Conservation (phyloP, 306 rosid genomes). For the Hippophae gyantsensis region DNA sequence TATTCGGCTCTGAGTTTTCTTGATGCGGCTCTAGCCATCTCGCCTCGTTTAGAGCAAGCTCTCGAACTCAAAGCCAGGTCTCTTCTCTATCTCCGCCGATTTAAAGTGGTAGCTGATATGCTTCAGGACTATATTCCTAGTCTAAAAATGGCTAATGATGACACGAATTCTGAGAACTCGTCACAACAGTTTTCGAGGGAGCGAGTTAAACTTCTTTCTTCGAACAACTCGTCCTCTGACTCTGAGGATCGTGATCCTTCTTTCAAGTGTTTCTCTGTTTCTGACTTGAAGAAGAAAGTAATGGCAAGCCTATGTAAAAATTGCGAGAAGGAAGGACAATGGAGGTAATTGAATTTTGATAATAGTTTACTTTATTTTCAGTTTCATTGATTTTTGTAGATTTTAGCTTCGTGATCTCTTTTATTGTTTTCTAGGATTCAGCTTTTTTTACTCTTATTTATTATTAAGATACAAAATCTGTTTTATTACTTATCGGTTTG, state of each 20-base stretch:
- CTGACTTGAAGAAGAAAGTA: conserved; percentile 84
- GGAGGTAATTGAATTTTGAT: conserved; percentile 52
- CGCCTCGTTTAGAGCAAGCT: conserved; percentile 67
- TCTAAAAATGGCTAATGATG: conserved; percentile 57
- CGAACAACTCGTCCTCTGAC: conserved; percentile 29
- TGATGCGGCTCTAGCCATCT: conserved; percentile 71
- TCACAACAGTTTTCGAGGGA: conserved; percentile 61
- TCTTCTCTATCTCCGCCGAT: conserved; percentile 61
- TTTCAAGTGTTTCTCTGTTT: conserved; percentile 91
- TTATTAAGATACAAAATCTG: conserved; percentile 17
- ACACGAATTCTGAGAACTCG: conserved; percentile 44
- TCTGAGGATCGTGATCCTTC: conserved; percentile 38
- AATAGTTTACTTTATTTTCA: conserved; percentile 1
- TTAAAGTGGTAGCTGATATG: conserved; percentile 84
- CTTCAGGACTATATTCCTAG: conserved; percentile 94
- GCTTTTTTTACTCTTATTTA: conserved; percentile 23
- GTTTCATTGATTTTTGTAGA: conserved; percentile 32
- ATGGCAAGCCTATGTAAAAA: conserved; percentile 81
- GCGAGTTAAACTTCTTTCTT: conserved; percentile 58
- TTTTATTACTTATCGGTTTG: conserved; percentile 12
- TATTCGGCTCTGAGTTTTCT: conserved; percentile 56
- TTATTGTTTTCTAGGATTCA: conserved; percentile 11
- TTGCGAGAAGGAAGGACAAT: conserved; percentile 77
- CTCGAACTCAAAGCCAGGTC: conserved; percentile 78
- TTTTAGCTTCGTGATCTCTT: conserved; percentile 4